Base-by-base conservation (phyloP, 352 stramenopile genomes). In the Phytopythium chamaehyphon region DNA sequence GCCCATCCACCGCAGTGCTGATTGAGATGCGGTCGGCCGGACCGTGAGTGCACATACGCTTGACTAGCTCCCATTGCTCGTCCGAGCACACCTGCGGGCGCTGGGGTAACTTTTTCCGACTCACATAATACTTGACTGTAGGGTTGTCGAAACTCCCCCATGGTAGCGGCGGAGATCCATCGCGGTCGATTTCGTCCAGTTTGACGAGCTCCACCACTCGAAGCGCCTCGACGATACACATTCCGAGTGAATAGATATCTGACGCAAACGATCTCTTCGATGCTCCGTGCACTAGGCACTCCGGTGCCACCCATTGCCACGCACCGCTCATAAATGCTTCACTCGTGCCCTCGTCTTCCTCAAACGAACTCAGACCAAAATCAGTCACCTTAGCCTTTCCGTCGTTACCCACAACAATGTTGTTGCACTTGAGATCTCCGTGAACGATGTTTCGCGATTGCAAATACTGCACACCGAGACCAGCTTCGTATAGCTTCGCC, bases 381-480 rank as follows among this genome's bases (percentile, higher is more conserved):
- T 65, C 52, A n/a, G 52, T 57, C 14, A 61, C 24, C 26, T 54
- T 60, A 7, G 51, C 47, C 33, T 40, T n/a, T 1, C 52, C 52
- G 10, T 65, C 57, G 7, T 26, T 57, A 2, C 58, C 58, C 10
- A 65, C 16, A 3, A 73, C 51, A 39, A 73, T 62, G 39, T 69
- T 73, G 56, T 69, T 64, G 24, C 64, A 66, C 55, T 73, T 96
- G 7, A 96, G 61, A 53, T 96, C 85, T 3, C 78, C 65, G 47
- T 96, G 86, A 6, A 95, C 57, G 4, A 88, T 49, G 4, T 19
- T 10, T 47, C 55, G 45, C 43, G 49, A 12, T 23, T 57, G 66
- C 82, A 84, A 18, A 85, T 61, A 92, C 24, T 48, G 26, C 0
- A 95, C 50, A 8, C 78, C 85, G 16, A 69, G 39, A 0, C 59